Evolutionary conservation across 768 basidiomycete genomes (phyloP), one percentile per base, ranked within the genome.

Genomic region (Rhodotorula paludigena): DNA sequence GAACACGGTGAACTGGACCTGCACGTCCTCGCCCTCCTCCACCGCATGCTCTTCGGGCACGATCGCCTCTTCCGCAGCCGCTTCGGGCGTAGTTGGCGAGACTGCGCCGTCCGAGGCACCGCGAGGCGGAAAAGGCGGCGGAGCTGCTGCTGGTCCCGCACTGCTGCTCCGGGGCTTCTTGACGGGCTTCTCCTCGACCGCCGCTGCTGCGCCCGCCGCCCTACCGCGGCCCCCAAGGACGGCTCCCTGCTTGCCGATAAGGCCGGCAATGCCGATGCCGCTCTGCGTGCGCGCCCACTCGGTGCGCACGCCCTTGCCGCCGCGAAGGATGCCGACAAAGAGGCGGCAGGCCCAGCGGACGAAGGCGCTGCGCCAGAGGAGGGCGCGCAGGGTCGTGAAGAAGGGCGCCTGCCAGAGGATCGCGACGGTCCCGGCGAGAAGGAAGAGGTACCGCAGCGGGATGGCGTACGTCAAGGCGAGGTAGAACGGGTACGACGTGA

Each of bases 11-110:
- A 78, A 78, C 57, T 72, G 64, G 44, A 77, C 74, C 42, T 90
- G 78, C 23, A 90, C 81, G 44, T 80, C 77, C 23, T 79, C 76
- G 55, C 87, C 33, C 47, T 62, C 58, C n/a, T 14, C 41, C 21
- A 38, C 39, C 2, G 28, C 28, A 2, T 30, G 39, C 32, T 35
- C 51, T 14, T 28, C 60, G 10, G 38, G 35, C 12, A 44, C 48
- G 11, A 36, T 44, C 25, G 41, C 63, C 12, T 35, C 51, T 5
- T 48, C 39, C 11, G 45, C 57, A 20, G 28, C 52, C 57, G 32
- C 18, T 45, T 36, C 21, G 39, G 48, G 5, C 16, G 47, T 35
- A 21, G 11, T 45, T 21, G 18, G 11, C 30, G 48, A 16, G 0
- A 32, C 36, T 39, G 21, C 23, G 23, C 20, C 35, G 42, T 5